phyloP scores from a whole-genome alignment of 495 filamentous ascomycete species.

The Cetradonia linearis region DNA sequence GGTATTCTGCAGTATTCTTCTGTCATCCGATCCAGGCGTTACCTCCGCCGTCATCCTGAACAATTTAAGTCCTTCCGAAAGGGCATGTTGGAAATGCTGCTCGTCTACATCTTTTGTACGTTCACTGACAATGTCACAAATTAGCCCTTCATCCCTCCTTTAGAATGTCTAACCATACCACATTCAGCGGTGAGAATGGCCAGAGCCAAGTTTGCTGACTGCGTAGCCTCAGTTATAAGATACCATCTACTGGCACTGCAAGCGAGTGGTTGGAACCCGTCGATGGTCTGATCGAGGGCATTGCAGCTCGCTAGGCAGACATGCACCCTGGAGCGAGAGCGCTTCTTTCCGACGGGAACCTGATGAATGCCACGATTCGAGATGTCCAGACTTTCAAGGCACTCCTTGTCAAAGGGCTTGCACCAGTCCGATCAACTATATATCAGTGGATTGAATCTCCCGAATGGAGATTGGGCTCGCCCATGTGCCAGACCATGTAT shows the following conservation, averaged over 20 bases:
- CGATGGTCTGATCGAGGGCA: neutral
- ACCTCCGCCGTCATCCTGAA: neutral
- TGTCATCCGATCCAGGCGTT: neutral
- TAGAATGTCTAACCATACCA: neutral
- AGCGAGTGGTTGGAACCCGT: neutral
- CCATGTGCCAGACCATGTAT: no score
- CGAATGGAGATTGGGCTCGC: no score
- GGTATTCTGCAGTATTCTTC: neutral
- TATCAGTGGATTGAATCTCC: no score
- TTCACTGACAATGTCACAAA: neutral
- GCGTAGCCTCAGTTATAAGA: neutral
- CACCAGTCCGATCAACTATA: no score
- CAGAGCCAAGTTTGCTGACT: neutral
- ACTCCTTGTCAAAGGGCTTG: neutral
- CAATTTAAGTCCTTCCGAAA: neutral
- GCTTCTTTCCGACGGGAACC: neutral
- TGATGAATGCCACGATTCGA: neutral
- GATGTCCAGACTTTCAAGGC: neutral
- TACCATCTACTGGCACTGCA: neutral
- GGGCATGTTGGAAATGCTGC: neutral
- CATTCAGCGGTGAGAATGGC: neutral
- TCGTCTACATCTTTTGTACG: neutral
- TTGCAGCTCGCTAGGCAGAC: conserved; percentile 1
- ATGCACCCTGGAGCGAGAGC: neutral
- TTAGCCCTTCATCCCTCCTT: neutral